Percentiles rank a stretch among this genome's conserved stretches.
Evolutionary conservation across 1,284 basidiomycete genomes (phyloP).

Genomic region (Irpex rosettiformis): DNA sequence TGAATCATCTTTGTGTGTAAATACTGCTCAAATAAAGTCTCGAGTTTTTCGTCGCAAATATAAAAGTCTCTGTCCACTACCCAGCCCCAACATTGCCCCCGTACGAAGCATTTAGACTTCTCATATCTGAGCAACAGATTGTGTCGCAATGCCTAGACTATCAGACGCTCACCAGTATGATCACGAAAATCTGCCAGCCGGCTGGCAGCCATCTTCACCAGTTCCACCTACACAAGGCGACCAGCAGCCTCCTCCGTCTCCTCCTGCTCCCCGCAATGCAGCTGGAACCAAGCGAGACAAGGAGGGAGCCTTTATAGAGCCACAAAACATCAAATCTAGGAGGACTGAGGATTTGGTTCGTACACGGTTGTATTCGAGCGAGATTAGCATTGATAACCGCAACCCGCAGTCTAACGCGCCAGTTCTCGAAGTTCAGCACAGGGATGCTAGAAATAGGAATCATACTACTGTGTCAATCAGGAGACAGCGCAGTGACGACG

Average conservation of each 20-base stretch:
- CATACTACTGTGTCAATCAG: neutral
- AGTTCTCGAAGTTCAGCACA: neutral
- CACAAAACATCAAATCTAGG: neutral
- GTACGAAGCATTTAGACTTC: too few relatives aligned
- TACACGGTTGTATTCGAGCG: neutral
- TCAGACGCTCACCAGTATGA: neutral
- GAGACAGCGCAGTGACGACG: neutral
- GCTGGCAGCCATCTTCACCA: neutral
- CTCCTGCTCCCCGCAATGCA: neutral
- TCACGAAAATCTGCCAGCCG: neutral
- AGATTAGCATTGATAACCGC: neutral
- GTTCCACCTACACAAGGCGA: neutral
- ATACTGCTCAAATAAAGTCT: too few relatives aligned
- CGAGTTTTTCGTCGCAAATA: too few relatives aligned
- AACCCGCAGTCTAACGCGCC: neutral
- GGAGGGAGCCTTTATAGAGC: neutral
- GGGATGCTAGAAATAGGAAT: neutral
- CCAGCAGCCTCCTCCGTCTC: neutral
- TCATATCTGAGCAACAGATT: neutral
- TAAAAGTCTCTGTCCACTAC: too few relatives aligned
- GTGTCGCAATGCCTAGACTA: neutral
- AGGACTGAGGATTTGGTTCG: neutral
- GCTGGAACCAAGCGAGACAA: neutral
- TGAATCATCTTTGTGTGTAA: too few relatives aligned
- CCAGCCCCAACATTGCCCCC: too few relatives aligned